Conservation (phyloP, 148 eudicot genomes). For the Vaccinium corymbosum region DNA sequence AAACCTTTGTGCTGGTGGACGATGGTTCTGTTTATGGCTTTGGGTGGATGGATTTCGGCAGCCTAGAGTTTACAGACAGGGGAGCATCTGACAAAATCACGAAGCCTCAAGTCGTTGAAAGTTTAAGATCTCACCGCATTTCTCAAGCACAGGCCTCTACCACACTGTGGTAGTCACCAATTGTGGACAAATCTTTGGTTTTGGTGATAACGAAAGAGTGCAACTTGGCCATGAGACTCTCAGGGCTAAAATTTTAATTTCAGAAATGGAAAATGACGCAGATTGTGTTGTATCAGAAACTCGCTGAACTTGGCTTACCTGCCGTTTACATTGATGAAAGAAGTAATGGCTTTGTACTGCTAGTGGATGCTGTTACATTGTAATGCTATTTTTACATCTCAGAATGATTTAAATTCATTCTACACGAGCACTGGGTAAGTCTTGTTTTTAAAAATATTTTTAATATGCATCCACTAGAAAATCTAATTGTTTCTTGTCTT, state of each 20-base stretch:
- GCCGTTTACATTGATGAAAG: neutral
- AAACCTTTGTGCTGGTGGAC: constrained; percentile 78
- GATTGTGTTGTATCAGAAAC: constrained; percentile 16
- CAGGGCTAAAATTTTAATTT: constrained; percentile 60
- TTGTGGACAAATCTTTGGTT: constrained; percentile 77
- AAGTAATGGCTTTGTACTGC: neutral
- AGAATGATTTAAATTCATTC: neutral
- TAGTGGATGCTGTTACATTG: neutral
- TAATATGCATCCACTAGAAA: neutral
- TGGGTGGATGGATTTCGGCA: constrained; percentile 94
- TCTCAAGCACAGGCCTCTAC: constrained; percentile 90
- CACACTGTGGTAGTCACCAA: constrained; percentile 79
- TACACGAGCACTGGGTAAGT: neutral
- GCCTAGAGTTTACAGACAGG: constrained; percentile 80
- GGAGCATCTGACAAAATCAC: constrained; percentile 66
- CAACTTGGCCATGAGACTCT: constrained; percentile 81
- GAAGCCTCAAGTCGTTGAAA: too few species aligned
- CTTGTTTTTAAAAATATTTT: neutral
- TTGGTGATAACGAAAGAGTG: constrained; percentile 91
- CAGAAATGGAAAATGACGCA: constrained; percentile 26
- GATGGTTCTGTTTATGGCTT: constrained; percentile 74
- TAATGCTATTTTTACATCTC: neutral
- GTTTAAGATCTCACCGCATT: constrained; percentile 45
- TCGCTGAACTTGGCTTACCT: neutral
- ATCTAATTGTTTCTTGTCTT: neutral